These are phyloP conservation scores for Lichtheimia corymbifera DNA, from an alignment of 371 early-diverging fungal genomes.

Conservation along the genomic window DNA sequence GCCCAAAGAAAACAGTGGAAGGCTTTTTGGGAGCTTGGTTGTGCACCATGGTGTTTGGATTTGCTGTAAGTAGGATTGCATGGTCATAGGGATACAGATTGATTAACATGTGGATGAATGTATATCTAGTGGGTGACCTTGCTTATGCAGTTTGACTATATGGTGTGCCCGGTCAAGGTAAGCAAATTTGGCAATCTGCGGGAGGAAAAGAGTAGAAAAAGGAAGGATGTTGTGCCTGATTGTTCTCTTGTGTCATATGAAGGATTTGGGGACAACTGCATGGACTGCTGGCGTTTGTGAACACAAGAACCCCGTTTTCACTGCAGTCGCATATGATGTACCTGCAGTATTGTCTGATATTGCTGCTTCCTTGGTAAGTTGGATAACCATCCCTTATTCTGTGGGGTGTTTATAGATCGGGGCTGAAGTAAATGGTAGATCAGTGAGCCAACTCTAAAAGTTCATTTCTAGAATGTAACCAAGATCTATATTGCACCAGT, in stretches of 20 bases:
- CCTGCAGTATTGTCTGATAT: slow-evolving; percentile 12
- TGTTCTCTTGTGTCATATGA: background rate
- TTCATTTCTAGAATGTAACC: slow-evolving; percentile 28
- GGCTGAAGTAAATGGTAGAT: too few species aligned
- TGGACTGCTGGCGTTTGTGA: slow-evolving; percentile 45
- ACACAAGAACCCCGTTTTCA: slow-evolving; percentile 49
- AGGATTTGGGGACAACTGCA: slow-evolving; percentile 48
- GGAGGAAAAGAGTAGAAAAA: background rate
- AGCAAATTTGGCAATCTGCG: background rate
- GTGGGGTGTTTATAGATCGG: too few species aligned
- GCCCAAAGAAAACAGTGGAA: slow-evolving; percentile 99
- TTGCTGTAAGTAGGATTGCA: slow-evolving; percentile 57
- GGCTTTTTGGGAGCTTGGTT: slow-evolving; percentile 97
- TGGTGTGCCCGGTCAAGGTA: slow-evolving; percentile 85
- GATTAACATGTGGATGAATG: background rate
- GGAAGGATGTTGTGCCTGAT: background rate
- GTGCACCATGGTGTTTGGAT: slow-evolving; percentile 85
- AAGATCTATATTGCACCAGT: slow-evolving; percentile 72
- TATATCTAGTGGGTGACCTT: slow-evolving; percentile 36
- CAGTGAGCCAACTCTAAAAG: slow-evolving; percentile 6
- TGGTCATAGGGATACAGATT: background rate
- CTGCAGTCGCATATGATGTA: slow-evolving; percentile 33
- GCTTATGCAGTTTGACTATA: slow-evolving; percentile 70
- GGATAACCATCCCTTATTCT: background rate
- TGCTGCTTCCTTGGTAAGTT: background rate